Evolutionary conservation across 805 yeast species (phyloP), one percentile per base, ranked within the genome.

Genomic region (Myxozyma nipponensis): DNA sequence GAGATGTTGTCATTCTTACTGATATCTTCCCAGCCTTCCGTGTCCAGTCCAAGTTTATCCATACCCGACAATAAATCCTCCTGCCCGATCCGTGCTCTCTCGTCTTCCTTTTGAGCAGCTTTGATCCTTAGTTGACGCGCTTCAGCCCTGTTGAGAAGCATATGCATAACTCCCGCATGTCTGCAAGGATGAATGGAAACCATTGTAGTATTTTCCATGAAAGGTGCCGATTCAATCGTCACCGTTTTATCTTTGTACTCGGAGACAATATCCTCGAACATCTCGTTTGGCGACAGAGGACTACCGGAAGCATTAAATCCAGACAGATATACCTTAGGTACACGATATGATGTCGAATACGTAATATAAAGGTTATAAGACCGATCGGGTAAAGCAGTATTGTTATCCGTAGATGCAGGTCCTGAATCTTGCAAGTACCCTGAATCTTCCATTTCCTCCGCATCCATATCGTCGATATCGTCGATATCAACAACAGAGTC

Each of bases 221-320:
- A 89, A 10, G 98, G 98, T 4, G 95, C 83, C 56, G 79, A 81
- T 68, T 93, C 98, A 52, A 93, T 91, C 0, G 98, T 93, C 19
- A 91, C 98, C 1, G 98, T 93, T 69, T 93, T 93, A 62, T 91
- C 88, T 63, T 91, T 81, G 68, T 93, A 93, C 65, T 93, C 98
- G 35, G 84, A 78, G 1, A 90, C 79, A 41, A 93, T 88, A 67
- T 93, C 98, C 64, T 91, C 95, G 69, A 90, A 89, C 98, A 93
- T 93, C 62, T 85, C 83, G 30, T 81, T 75, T 1, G 98, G 96
- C 28, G 85, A 73, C 36, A 93, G 71, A 1, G 98, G 98, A 15
- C 82, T 76, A 0, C 98, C 98, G 54, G 84, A 79, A 9, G 82
- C 74, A 63, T 81, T 82, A 71, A 81, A 93, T 0, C 98, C 98